Evolutionary conservation across 2,329 filamentous ascomycete genomes (phyloP).

Genomic region (Exophiala mesophila): DNA sequence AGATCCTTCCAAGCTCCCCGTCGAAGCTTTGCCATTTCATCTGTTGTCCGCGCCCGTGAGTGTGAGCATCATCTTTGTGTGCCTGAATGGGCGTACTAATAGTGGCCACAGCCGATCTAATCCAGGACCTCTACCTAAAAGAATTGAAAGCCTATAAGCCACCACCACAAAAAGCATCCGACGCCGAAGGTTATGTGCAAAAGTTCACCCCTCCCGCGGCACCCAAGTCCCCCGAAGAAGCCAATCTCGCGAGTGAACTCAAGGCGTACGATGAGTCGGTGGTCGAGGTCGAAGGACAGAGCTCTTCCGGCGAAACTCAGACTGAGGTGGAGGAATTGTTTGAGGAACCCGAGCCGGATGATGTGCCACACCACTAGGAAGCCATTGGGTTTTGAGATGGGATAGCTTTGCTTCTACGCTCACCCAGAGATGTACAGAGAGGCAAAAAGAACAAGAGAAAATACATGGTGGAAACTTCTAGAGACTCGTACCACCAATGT

Average conservation of each 20-base stretch:
- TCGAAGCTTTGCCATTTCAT: slow-evolving; percentile 58
- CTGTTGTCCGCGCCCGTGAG: slow-evolving; percentile 59
- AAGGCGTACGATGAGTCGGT: slow-evolving; percentile 91
- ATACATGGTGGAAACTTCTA: not conserved
- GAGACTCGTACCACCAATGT: not conserved
- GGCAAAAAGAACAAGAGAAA: slow-evolving; percentile 5
- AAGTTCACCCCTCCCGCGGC: slow-evolving; percentile 76
- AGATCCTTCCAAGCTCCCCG: slow-evolving; percentile 42
- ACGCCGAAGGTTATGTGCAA: slow-evolving; percentile 86
- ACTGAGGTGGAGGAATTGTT: slow-evolving; percentile 70
- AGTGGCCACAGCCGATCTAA: slow-evolving; percentile 70
- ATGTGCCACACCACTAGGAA: slow-evolving; percentile 35
- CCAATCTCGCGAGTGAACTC: slow-evolving; percentile 84
- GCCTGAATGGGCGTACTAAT: not conserved
- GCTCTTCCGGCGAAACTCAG: slow-evolving; percentile 53
- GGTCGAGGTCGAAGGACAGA: slow-evolving; percentile 90
- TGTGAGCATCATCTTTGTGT: slow-evolving; percentile 23
- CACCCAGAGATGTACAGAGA: slow-evolving; percentile 2
- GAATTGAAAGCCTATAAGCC: slow-evolving; percentile 96
- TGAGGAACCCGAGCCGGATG: slow-evolving; percentile 50
- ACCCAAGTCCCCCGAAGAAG: slow-evolving; percentile 86
- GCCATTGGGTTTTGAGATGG: slow-evolving; percentile 47
- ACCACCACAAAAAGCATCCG: slow-evolving; percentile 73
- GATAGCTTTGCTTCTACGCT: slow-evolving; percentile 27
- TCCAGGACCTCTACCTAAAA: slow-evolving; percentile 95